These are phyloP conservation scores for Tolypocladium cylindrosporum DNA, from an alignment of 2,329 filamentous ascomycete species.

Conservation along the genomic window DNA sequence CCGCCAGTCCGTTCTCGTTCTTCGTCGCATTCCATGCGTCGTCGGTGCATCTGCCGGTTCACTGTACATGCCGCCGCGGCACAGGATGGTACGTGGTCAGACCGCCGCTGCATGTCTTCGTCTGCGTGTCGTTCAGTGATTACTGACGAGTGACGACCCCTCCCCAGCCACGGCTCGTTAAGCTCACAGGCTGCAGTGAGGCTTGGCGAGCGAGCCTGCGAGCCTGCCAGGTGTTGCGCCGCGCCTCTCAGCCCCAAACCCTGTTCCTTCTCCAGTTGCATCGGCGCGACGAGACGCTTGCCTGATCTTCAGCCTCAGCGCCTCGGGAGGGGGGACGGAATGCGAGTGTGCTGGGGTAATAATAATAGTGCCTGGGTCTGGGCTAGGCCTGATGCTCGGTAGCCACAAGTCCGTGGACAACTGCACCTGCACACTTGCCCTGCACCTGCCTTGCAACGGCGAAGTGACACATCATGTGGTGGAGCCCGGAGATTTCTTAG, in stretches of 20 bases:
- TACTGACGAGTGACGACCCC: background rate
- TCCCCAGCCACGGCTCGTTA: background rate
- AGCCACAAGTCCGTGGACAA: too few species aligned
- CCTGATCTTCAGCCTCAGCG: background rate
- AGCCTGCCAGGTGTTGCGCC: background rate
- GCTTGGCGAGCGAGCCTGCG: background rate
- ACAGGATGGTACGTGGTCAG: background rate
- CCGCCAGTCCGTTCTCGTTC: background rate
- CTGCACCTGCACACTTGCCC: background rate
- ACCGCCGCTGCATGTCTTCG: background rate
- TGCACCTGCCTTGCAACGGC: background rate
- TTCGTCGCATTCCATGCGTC: background rate
- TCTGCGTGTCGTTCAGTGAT: background rate
- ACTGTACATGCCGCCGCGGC: background rate
- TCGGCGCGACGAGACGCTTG: background rate
- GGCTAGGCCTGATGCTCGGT: too few species aligned
- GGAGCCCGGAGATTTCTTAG: slow-evolving; percentile 13
- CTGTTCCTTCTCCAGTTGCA: background rate
- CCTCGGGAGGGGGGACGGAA: too few species aligned
- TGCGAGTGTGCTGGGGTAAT: too few species aligned
- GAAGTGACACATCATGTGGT: slow-evolving; percentile 1
- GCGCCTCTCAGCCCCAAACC: background rate
- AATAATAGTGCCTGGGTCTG: too few species aligned
- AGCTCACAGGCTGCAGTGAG: background rate
- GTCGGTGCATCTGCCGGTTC: background rate